These are phyloP conservation scores for Arabidopsis suecica DNA, from an alignment of 345 rosid species.

Conservation along the genomic window DNA sequence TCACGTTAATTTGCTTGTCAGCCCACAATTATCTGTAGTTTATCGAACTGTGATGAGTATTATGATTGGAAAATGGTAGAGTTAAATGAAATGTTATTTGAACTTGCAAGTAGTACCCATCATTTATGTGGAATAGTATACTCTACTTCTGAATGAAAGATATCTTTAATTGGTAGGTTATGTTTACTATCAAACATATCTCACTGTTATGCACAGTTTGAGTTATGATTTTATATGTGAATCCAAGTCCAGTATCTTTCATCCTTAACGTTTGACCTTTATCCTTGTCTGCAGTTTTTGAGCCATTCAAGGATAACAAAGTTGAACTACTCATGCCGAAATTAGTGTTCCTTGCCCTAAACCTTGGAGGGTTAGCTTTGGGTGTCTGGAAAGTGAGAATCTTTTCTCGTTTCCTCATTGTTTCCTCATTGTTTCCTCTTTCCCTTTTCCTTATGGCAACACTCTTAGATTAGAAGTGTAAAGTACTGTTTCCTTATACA, in stretches of 20 bases:
- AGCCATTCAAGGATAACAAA: slow-evolving; percentile 92
- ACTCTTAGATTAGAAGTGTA: background rate
- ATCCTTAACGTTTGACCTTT: slow-evolving; percentile 10
- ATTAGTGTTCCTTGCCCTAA: slow-evolving; percentile 89
- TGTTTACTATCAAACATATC: background rate
- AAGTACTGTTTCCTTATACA: slow-evolving; percentile 17
- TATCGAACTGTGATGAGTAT: background rate
- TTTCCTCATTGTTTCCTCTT: slow-evolving; percentile 1
- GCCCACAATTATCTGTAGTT: background rate
- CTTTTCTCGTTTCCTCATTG: background rate
- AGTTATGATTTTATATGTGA: too few species aligned
- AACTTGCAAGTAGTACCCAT: background rate
- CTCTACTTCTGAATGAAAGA: slow-evolving; percentile 5
- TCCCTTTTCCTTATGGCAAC: background rate
- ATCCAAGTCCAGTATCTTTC: background rate
- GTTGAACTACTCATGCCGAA: slow-evolving; percentile 93
- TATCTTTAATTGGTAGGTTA: background rate
- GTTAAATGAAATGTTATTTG: background rate
- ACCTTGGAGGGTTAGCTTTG: slow-evolving; percentile 88
- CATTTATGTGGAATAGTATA: background rate
- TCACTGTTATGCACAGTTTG: background rate
- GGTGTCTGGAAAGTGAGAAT: slow-evolving; percentile 95
- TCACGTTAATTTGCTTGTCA: slow-evolving; percentile 1
- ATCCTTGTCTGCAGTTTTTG: slow-evolving; percentile 72
- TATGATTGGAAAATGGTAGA: background rate